Evolutionary conservation across 768 basidiomycete genomes (phyloP), one percentile per base, ranked within the genome.

Genomic region (Boletus coccyginus): DNA sequence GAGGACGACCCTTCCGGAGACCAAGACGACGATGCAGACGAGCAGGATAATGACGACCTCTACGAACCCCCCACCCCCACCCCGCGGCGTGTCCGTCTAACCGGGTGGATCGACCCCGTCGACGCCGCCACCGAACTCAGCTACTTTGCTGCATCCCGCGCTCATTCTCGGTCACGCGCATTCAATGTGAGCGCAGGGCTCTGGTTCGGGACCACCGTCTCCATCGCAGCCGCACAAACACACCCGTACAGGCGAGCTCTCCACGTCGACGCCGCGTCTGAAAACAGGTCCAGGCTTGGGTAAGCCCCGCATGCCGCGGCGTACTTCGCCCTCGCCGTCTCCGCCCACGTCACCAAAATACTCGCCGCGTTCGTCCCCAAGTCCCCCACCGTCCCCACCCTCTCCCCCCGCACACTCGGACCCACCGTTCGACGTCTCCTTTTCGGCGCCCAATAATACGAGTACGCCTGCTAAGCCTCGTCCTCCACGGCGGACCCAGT

Each of bases 81-180:
- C 14, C 67, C 56, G 7, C 57, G 57, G 14, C 67, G 70, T 8
- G 75, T 84, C 31, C 79, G 85, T 19, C 76, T 78, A 52, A 66
- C 69, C 0, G 86, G 85, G 0, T 81, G 77, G 72, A 85, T 88
- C 38, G 72, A 77, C 24, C 70, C 73, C 3, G 81, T 82, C 10
- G 83, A 87, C 57, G 73, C 82, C 56, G 75, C 77, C 5, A 61
- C 69, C 3, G 85, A 88, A 59, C 63, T 87, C 7, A 71, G 74
- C 14, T 76, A 75, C 0, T 88, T 83, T 60, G 76, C 78, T 47
- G 67, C 67, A 12, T 77, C 70, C 24, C 68, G 57, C 17, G 29
- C 57, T 19, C 54, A 51, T 19, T 11, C 49, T 17, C 48, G 33
- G 16, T 44, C 56, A 31, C 56, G 41, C 12, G 17, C 46, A 3